These are phyloP conservation scores for Coemansia sp. DNA, from an alignment of 192 early-diverging fungal genomes.

Conservation along the genomic window DNA sequence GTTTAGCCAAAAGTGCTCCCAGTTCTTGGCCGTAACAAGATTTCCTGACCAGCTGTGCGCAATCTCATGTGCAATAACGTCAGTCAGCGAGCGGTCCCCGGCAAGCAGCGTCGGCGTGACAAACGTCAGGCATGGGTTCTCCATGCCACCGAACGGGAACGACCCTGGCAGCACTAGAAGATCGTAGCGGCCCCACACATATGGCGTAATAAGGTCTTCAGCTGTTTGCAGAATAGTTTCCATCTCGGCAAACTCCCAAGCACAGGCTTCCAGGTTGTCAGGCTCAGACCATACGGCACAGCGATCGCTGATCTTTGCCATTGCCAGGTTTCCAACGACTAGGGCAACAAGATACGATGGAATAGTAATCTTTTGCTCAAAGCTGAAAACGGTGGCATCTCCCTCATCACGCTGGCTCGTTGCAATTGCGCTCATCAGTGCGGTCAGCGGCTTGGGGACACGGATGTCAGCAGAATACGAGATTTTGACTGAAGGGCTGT, in stretches of 20 bases:
- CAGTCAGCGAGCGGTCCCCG: constrained; percentile 89
- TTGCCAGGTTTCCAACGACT: constrained; percentile 80
- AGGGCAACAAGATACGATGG: constrained; percentile 95
- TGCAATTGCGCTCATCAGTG: constrained; percentile 89
- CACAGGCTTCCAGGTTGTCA: constrained; percentile 71
- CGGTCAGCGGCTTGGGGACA: constrained; percentile 74
- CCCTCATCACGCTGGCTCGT: constrained; percentile 58
- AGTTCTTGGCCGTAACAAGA: constrained; percentile 77
- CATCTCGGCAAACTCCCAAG: constrained; percentile 89
- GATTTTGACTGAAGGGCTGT: constrained; percentile 82
- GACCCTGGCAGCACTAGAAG: constrained; percentile 83
- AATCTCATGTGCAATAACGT: constrained; percentile 95
- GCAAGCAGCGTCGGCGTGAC: constrained; percentile 95
- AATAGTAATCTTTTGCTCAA: constrained; percentile 84
- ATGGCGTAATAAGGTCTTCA: constrained; percentile 79
- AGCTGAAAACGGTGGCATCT: constrained; percentile 66
- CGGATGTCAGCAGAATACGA: constrained; percentile 82
- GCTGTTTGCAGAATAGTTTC: constrained; percentile 66
- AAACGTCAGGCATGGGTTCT: constrained; percentile 98
- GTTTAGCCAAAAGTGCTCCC: constrained; percentile 90
- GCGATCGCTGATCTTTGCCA: constrained; percentile 77
- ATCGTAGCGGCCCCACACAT: constrained; percentile 96
- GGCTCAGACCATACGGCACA: constrained; percentile 95
- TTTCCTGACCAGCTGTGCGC: constrained; percentile 91
- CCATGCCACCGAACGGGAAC: constrained; percentile 92